phyloP scores from a whole-genome alignment of 2,329 filamentous ascomycete genomes.

The Coniella vitis region DNA sequence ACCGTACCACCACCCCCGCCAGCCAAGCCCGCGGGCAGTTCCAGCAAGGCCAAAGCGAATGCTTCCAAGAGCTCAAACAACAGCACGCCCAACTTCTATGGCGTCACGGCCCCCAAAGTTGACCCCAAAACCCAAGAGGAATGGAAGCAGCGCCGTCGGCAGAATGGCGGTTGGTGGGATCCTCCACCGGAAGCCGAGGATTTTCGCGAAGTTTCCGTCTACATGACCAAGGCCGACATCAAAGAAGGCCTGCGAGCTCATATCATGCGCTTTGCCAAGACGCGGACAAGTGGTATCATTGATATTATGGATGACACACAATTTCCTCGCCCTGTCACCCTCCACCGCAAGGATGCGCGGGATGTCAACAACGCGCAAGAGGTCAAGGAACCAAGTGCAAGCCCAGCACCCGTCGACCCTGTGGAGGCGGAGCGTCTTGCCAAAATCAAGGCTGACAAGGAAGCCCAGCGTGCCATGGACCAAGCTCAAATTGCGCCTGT shows the following conservation, averaged over 20 bases:
- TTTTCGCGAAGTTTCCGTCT: conserved; percentile 58
- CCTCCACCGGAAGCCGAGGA: conserved; percentile 36
- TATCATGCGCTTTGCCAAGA: conserved; percentile 69
- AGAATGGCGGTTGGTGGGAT: conserved; percentile 53
- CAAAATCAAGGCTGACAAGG: conserved; percentile 68
- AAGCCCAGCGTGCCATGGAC: conserved; percentile 79
- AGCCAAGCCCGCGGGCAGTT: conserved; percentile 21
- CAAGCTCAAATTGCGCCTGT: conserved; percentile 90
- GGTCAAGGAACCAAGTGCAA: conserved; percentile 48
- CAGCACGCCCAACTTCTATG: conserved; percentile 15
- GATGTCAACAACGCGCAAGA: conserved; percentile 57
- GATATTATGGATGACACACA: conserved; percentile 66
- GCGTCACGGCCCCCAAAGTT: conserved; percentile 20
- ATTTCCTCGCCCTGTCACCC: conserved; percentile 79
- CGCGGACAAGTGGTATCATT: conserved; percentile 48
- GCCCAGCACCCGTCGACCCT: conserved; percentile 39
- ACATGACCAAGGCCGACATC: conserved; percentile 75
- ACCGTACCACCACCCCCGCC: conserved; percentile 28
- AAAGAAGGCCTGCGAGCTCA: conserved; percentile 79
- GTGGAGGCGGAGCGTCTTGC: conserved; percentile 59
- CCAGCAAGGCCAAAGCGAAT: conserved; percentile 17
- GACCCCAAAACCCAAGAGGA: conserved; percentile 23
- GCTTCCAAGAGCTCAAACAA: conserved; percentile 14
- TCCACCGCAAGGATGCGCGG: conserved; percentile 83
- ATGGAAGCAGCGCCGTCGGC: conserved; percentile 36